Conservation (phyloP, 768 basidiomycete genomes). For the Pleurotus tuoliensis region DNA sequence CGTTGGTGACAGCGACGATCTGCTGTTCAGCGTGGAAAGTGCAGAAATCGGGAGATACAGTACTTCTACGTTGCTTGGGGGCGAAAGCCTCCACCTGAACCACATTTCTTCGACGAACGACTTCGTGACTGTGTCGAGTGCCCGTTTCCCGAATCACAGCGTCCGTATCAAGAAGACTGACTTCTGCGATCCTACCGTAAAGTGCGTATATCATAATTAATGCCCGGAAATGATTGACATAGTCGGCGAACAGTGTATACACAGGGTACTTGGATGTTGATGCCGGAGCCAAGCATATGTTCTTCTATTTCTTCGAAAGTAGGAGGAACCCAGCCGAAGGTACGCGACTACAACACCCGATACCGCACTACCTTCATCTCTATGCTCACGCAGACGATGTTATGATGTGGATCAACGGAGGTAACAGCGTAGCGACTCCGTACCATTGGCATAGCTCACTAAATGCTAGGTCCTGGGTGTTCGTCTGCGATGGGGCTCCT, state of each 20-base stretch:
- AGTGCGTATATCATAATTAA: constrained; percentile 30
- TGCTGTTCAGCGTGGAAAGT: too few species aligned
- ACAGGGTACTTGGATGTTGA: constrained; percentile 40
- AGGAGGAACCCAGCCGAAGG: constrained; percentile 52
- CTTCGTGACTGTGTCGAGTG: constrained; percentile 40
- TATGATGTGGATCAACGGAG: constrained; percentile 72
- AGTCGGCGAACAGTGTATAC: constrained; percentile 25
- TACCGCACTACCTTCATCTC: background rate
- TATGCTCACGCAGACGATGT: constrained; percentile 45
- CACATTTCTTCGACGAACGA: constrained; percentile 1
- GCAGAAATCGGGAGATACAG: too few species aligned
- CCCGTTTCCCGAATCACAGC: constrained; percentile 47
- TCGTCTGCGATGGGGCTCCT: constrained; percentile 57
- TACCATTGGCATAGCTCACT: background rate
- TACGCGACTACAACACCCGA: constrained; percentile 24
- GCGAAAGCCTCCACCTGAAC: background rate
- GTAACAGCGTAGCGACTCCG: constrained; percentile 17
- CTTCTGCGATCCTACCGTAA: constrained; percentile 65
- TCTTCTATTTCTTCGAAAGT: constrained; percentile 78
- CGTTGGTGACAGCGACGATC: too few species aligned
- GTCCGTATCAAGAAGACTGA: constrained; percentile 57
- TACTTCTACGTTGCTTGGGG: too few species aligned
- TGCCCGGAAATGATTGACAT: constrained; percentile 1
- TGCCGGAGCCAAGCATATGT: constrained; percentile 55
- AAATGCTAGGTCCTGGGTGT: constrained; percentile 43